Conservation (phyloP, 805 yeast genomes). For the Candida ipomoeae region DNA sequence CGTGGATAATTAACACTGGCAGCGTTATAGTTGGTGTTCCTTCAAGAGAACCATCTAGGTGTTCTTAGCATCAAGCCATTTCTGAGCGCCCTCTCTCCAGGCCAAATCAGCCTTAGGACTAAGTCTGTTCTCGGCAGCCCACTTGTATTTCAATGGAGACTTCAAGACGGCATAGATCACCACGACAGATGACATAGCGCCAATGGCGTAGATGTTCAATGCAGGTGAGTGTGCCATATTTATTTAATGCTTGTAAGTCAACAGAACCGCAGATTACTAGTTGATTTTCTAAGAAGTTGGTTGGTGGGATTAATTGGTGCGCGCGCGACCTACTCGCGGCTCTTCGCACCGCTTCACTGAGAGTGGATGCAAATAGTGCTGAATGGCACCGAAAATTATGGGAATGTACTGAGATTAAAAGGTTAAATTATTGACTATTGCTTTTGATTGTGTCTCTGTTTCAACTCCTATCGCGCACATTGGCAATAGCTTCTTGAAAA, state of each 20-base stretch:
- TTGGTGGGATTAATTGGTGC: conserved; percentile 12
- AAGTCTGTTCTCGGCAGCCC: conserved; percentile 39
- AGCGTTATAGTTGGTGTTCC: background rate
- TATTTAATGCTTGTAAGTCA: background rate
- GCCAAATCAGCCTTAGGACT: conserved; percentile 47
- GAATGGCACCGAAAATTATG: background rate
- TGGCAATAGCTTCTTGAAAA: conserved; percentile 35
- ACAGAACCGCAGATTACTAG: conserved; percentile 5
- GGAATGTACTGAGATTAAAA: background rate
- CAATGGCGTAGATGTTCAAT: conserved; percentile 37
- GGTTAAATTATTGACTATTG: background rate
- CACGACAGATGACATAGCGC: conserved; percentile 41
- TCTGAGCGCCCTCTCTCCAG: conserved; percentile 44
- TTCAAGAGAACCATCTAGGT: background rate
- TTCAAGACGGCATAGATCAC: conserved; percentile 34
- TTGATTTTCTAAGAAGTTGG: conserved; percentile 12
- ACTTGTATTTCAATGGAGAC: conserved; percentile 41
- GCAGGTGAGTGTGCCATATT: conserved; percentile 35
- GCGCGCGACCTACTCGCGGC: conserved; percentile 15
- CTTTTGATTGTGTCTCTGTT: background rate
- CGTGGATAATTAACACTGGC: background rate
- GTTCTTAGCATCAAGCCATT: conserved; percentile 35
- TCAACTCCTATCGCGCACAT: background rate
- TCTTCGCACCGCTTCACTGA: background rate
- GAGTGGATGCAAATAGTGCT: background rate